Conservation (phyloP, 345 rosid genomes). For the Populus euphratica region DNA sequence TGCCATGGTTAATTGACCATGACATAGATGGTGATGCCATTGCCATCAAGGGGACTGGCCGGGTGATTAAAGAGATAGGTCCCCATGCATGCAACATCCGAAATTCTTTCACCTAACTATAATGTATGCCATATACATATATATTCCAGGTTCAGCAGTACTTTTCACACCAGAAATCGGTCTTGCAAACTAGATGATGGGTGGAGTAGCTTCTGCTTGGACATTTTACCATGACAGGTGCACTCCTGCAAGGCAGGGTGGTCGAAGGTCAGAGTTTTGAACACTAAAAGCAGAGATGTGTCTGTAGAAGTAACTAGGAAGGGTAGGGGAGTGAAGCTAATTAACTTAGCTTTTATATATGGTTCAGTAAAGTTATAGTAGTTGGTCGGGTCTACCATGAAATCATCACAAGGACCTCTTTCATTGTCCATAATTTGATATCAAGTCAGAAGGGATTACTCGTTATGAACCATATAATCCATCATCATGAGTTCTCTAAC, state of each 20-base stretch:
- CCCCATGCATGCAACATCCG: slow-evolving; percentile 8
- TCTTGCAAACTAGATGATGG: neutral
- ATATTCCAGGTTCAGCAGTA: neutral
- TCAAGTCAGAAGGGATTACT: slow-evolving; percentile 19
- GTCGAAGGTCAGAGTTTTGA: neutral
- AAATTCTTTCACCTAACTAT: neutral
- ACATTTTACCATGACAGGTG: neutral
- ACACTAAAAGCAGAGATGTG: neutral
- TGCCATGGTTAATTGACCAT: neutral
- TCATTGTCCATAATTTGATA: slow-evolving; percentile 3
- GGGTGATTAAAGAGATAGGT: slow-evolving; percentile 12
- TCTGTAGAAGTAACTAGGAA: too few relatives aligned
- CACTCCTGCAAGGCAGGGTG: too few relatives aligned
- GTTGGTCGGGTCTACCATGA: neutral
- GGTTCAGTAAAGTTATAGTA: neutral
- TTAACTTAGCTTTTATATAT: too few relatives aligned
- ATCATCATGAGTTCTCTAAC: slow-evolving; percentile 32
- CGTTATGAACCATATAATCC: slow-evolving; percentile 2
- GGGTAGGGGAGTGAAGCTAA: too few relatives aligned
- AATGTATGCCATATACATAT: neutral
- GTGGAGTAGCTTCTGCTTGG: too few relatives aligned
- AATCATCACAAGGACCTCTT: slow-evolving; percentile 11
- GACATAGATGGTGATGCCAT: neutral
- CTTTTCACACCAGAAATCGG: neutral
- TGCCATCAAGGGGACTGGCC: neutral